Conservation (phyloP, 768 basidiomycete genomes). For the Kwoniella pini region DNA sequence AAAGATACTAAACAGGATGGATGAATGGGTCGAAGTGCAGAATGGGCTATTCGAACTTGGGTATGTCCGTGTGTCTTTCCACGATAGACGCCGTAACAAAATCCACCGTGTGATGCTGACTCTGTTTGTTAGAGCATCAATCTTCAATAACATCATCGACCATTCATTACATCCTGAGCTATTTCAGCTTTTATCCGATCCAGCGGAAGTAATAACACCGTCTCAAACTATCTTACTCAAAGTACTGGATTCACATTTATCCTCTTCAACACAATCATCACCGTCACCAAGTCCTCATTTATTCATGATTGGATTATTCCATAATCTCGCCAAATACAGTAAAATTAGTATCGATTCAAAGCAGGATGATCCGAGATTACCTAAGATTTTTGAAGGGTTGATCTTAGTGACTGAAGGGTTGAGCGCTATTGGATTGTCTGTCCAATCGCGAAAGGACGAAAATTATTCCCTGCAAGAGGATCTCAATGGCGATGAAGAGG, state of each 20-base stretch:
- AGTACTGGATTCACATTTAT: slow-evolving; percentile 79
- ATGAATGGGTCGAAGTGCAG: slow-evolving; percentile 67
- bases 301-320: slow-evolving; percentile 67
- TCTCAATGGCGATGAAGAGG: slow-evolving; percentile 21
- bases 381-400: slow-evolving; percentile 74
- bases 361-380: slow-evolving; percentile 65
- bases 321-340: slow-evolving; percentile 63
- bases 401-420: slow-evolving; percentile 77
- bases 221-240: slow-evolving; percentile 86
- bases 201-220: slow-evolving; percentile 73
- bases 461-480: slow-evolving; percentile 34
- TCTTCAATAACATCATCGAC: slow-evolving; percentile 68
- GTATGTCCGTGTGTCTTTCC: slow-evolving; percentile 58
- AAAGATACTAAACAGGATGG: slow-evolving; percentile 69
- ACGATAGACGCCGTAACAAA: neutral
- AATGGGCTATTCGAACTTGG: slow-evolving; percentile 75
- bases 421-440: slow-evolving; percentile 60
- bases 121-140: slow-evolving; percentile 28
- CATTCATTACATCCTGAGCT: slow-evolving; percentile 63
- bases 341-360: slow-evolving; percentile 23
- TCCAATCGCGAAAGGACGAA: slow-evolving; percentile 59
- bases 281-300: slow-evolving; percentile 31
- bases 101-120: neutral
- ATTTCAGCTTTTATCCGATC: slow-evolving; percentile 65
- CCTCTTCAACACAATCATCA: neutral